Percentiles rank a stretch among this genome's conserved stretches.
These are phyloP conservation scores for Erucastrum elatum DNA, from an alignment of 345 rosid species.

Conservation along the genomic window DNA sequence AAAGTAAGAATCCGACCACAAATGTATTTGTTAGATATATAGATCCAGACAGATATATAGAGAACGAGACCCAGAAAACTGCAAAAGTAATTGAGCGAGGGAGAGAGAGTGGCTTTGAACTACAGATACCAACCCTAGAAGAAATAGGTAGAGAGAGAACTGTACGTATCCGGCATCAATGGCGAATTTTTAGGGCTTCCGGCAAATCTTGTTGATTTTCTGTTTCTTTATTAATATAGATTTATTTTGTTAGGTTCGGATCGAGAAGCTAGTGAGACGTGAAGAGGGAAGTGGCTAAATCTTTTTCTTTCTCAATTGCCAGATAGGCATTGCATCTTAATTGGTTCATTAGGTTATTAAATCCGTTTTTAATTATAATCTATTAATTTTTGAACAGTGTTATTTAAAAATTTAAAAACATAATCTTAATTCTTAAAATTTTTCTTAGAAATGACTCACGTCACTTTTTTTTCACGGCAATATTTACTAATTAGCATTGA, in stretches of 20 bases:
- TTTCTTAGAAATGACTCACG: no score
- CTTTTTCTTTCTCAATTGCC: neutral
- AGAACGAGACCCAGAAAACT: constrained; percentile 6
- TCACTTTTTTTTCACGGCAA: no score
- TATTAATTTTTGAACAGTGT: no score
- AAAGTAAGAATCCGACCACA: constrained; percentile 7
- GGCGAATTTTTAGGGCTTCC: constrained; percentile 35
- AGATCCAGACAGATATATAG: constrained; percentile 32
- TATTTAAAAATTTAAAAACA: no score
- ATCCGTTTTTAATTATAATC: no score
- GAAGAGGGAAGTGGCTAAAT: neutral
- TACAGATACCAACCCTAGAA: constrained; percentile 37
- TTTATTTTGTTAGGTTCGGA: neutral
- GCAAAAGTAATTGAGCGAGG: neutral
- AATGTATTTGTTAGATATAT: constrained; percentile 14
- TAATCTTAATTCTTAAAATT: no score
- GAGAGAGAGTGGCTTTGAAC: constrained; percentile 16
- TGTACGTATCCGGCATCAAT: constrained; percentile 32
- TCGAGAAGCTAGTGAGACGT: neutral
- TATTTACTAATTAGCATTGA: no score
- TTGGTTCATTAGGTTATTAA: neutral
- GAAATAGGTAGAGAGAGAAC: constrained; percentile 27
- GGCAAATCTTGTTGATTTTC: neutral
- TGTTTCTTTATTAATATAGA: neutral
- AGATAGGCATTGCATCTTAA: neutral